Conservation (phyloP, 495 filamentous ascomycete genomes). For the Aspergillus nidulans region DNA sequence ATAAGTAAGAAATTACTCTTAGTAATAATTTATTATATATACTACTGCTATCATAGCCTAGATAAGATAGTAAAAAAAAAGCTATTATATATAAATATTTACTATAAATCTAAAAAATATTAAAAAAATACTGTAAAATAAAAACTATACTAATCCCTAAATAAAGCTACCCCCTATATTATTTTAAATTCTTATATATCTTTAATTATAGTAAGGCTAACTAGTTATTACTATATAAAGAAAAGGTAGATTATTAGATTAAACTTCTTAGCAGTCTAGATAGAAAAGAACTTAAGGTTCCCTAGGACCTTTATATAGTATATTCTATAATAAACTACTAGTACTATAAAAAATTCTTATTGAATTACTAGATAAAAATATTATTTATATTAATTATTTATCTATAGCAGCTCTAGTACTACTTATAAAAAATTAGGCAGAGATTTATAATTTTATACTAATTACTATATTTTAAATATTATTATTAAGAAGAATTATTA, state of each 20-base stretch:
- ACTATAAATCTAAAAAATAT: neutral
- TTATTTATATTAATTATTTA: neutral
- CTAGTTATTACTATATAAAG: too few relatives aligned
- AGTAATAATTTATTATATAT: too few relatives aligned
- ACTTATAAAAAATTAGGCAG: neutral
- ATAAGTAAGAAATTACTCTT: neutral
- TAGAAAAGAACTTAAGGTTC: too few relatives aligned
- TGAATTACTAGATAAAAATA: neutral
- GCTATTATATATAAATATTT: neutral
- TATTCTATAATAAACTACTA: too few relatives aligned
- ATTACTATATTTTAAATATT: conserved; percentile 4
- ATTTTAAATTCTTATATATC: too few relatives aligned
- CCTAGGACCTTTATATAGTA: too few relatives aligned
- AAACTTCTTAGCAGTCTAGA: too few relatives aligned
- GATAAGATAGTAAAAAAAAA: neutral
- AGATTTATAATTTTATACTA: neutral
- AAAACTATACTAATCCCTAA: too few relatives aligned
- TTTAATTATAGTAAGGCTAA: too few relatives aligned
- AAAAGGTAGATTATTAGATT: too few relatives aligned
- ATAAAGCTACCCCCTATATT: too few relatives aligned
- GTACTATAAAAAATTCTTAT: too few relatives aligned
- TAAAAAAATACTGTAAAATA: neutral
- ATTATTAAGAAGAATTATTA: conserved; percentile 9
- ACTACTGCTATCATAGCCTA: neutral
- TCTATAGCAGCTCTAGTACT: neutral